Conservation (phyloP, 139 green algal genomes). For the Volvox reticuliferus region DNA sequence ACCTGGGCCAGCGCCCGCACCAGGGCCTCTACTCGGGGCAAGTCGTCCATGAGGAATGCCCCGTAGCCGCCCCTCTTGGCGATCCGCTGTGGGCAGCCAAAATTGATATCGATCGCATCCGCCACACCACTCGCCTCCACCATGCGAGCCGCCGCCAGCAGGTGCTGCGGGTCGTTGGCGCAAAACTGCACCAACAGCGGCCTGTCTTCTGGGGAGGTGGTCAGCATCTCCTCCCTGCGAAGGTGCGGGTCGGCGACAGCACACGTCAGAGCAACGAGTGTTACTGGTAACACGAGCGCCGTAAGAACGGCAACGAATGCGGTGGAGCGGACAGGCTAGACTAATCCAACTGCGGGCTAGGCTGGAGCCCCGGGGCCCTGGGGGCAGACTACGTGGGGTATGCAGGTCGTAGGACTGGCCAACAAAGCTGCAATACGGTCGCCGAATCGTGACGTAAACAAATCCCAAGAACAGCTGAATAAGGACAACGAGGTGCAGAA, state of each 20-base stretch:
- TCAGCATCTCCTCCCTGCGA: slow-evolving; percentile 50
- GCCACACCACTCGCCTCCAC: slow-evolving; percentile 77
- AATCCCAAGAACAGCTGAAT: too few species aligned
- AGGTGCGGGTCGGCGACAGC: background rate
- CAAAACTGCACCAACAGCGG: slow-evolving; percentile 98
- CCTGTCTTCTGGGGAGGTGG: slow-evolving; percentile 68
- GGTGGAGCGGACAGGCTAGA: too few species aligned
- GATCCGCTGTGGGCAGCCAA: slow-evolving; percentile 97
- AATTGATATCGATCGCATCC: slow-evolving; percentile 97
- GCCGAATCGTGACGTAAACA: too few species aligned
- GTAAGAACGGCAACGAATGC: too few species aligned
- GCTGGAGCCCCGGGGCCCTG: too few species aligned
- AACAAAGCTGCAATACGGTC: too few species aligned
- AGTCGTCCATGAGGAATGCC: slow-evolving; percentile 94
- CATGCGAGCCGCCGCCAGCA: slow-evolving; percentile 85
- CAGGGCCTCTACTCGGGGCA: slow-evolving; percentile 65
- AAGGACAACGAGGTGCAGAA: too few species aligned
- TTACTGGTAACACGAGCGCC: too few species aligned
- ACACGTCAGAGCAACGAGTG: too few species aligned
- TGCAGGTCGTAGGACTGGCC: too few species aligned
- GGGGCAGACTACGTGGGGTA: too few species aligned
- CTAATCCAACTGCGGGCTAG: too few species aligned
- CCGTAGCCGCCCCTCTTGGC: slow-evolving; percentile 83
- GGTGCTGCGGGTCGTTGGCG: slow-evolving; percentile 91
- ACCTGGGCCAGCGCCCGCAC: slow-evolving; percentile 64